Evolutionary conservation across 2,329 filamentous ascomycete species (phyloP).

Genomic region (Nemania sp.): DNA sequence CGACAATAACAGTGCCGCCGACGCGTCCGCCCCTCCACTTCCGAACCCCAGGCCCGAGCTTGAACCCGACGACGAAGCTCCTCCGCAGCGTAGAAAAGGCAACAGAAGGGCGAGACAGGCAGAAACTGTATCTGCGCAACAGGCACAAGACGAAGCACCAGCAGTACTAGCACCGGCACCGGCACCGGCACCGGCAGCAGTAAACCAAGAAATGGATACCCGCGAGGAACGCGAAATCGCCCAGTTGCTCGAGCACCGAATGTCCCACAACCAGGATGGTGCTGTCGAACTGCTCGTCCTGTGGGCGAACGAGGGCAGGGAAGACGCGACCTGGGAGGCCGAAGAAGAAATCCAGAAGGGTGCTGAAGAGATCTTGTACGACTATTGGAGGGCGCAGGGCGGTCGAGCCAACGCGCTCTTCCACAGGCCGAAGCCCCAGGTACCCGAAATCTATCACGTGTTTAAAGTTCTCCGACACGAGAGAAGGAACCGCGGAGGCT

Average conservation of each 20-base stretch:
- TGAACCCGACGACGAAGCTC: conserved; percentile 6
- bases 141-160: neutral
- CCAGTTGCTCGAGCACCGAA: conserved; percentile 34
- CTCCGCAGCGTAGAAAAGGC: conserved; percentile 8
- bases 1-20: neutral
- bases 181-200: neutral
- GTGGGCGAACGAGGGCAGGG: conserved; percentile 35
- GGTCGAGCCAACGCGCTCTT: conserved; percentile 39
- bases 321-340: conserved; percentile 40
- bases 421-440: conserved; percentile 32
- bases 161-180: conserved; percentile 3
- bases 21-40: neutral
- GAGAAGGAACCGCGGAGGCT: conserved; percentile 34
- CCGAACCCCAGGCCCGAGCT: conserved; percentile 11
- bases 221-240: conserved; percentile 35
- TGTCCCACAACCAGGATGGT: conserved; percentile 27
- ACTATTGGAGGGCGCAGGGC: conserved; percentile 41
- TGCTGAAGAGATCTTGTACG: conserved; percentile 39
- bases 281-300: conserved; percentile 39
- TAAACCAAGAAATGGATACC: conserved; percentile 27
- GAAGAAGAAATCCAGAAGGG: conserved; percentile 42
- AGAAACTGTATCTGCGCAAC: neutral
- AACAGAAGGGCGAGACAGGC: conserved; percentile 27
- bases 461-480: conserved; percentile 37
- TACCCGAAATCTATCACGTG: conserved; percentile 35